These are phyloP conservation scores for Neobulgaria alba DNA, from an alignment of 2,329 filamentous ascomycete genomes.

Conservation along the genomic window DNA sequence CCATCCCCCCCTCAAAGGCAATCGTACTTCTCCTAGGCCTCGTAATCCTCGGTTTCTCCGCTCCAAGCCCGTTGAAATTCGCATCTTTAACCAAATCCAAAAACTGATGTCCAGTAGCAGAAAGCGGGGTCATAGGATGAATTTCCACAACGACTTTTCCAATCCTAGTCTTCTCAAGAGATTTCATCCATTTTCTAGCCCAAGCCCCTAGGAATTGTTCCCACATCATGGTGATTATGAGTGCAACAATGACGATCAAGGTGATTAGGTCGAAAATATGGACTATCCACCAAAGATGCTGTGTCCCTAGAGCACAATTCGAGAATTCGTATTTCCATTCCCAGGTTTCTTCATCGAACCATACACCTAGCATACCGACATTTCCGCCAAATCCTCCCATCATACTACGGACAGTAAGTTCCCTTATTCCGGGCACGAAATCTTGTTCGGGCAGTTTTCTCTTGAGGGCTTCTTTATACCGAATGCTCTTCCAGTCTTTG, in stretches of 20 bases:
- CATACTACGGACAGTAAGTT: slow-evolving; percentile 94
- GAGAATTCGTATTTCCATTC: slow-evolving; percentile 78
- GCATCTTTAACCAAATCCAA: no score
- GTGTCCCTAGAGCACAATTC: slow-evolving; percentile 70
- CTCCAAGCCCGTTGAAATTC: no score
- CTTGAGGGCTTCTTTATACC: slow-evolving; percentile 38
- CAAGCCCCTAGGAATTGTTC: no score
- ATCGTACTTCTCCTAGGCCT: no score
- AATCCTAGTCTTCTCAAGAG: no score
- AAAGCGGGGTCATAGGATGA: no score
- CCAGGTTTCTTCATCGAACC: slow-evolving; percentile 68
- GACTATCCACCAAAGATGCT: slow-evolving; percentile 91
- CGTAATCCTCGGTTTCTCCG: no score
- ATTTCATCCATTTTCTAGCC: no score
- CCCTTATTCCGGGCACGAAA: slow-evolving; percentile 59
- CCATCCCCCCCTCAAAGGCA: no score
- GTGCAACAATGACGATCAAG: slow-evolving; percentile 14
- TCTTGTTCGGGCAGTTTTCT: slow-evolving; percentile 34
- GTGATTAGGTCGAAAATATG: slow-evolving; percentile 56
- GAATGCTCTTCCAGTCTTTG: slow-evolving; percentile 32
- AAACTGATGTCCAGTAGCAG: no score
- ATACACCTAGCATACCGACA: slow-evolving; percentile 76
- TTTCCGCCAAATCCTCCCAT: slow-evolving; percentile 97
- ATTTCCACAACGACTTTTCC: no score
- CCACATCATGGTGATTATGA: no score